Evolutionary conservation across 2,329 filamentous ascomycete genomes (phyloP), one percentile per base, ranked within the genome.

Genomic region (Aphanoascus verrucosus): DNA sequence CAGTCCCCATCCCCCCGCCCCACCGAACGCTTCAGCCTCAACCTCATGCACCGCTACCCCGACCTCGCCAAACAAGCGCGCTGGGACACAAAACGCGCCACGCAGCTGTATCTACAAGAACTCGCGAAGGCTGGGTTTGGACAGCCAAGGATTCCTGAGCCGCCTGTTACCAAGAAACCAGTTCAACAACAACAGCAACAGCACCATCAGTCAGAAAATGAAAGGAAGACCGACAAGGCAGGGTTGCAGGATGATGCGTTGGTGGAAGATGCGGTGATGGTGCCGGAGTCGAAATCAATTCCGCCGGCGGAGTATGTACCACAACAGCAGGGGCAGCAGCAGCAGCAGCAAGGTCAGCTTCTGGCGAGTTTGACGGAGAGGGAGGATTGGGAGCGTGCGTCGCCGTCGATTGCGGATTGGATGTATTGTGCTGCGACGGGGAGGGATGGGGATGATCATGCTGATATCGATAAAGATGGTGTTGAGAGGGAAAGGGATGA

Each of bases 51-150:
- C 15, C 57, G 73, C n/a, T 76, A 76, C 9, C 76, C 77, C 12
- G 73, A 74, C 49, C 64, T 81, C 51, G 76, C 74, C n/a, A 73
- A 74, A 57, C 70, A 77, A 55, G 73, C 73, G 6, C 71, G 74
- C 34, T 80, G 77, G 74, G 75, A 77, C 49, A 75, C 76, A 1
- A 76, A 74, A 53, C 75, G 76, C 54, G 74, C 77, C 2, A 77
- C 75, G 2, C 75, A 77, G 56, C 69, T 77, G n/a, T 80, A 78
- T 61, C 63, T 81, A 4, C 72, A 77, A 54, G 70, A 77, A 55
- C 61, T 77, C 56, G 66, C 69, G 14, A 64, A 65, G 37, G 67
- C 65, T 12, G 62, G 62, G 42, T 60, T 62, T 11, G 61, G 64
- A 14, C 60, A 56, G 19, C 51, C 59, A 56, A 55, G 61, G 53